Percentiles rank a stretch among this genome's conserved stretches.
Conservation (phyloP, 805 yeast species). For the Starmerella potacharoeniae region DNA sequence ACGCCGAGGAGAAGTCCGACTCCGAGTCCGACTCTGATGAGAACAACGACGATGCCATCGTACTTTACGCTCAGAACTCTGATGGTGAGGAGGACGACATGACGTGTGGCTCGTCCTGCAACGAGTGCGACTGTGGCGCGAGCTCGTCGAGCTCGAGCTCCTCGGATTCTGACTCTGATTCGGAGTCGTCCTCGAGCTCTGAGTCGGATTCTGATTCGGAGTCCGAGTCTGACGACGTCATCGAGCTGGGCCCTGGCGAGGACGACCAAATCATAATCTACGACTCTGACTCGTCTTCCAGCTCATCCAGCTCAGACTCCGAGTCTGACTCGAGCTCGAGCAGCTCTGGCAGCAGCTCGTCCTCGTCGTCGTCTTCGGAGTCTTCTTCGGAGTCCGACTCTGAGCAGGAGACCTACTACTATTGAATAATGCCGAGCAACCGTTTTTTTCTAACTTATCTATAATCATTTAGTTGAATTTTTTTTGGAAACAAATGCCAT, state of each 20-base stretch:
- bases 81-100: slow-evolving; percentile 13
- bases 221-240: slow-evolving; percentile 8
- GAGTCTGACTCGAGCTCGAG: slow-evolving; percentile 1
- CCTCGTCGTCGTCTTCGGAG: slow-evolving; percentile 6
- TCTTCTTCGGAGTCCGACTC: slow-evolving; percentile 5
- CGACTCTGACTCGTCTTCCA: slow-evolving; percentile 4
- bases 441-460: background rate
- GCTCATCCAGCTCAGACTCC: slow-evolving; percentile 2
- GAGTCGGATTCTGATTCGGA: slow-evolving; percentile 14
- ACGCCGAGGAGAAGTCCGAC: slow-evolving; percentile 15
- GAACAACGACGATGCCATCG: slow-evolving; percentile 3
- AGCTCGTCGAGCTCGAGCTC: slow-evolving; percentile 9
- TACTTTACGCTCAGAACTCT: slow-evolving; percentile 14
- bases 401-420: background rate
- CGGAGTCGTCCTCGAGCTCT: slow-evolving; percentile 13
- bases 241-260: slow-evolving; percentile 19
- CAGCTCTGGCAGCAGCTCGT: slow-evolving; percentile 5
- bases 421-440: background rate
- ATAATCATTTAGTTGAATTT: background rate
- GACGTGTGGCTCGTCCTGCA: slow-evolving; percentile 6
- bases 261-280: slow-evolving; percentile 17
- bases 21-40: slow-evolving; percentile 12
- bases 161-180: slow-evolving; percentile 18
- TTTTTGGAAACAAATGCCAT: background rate
- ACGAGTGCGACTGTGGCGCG: slow-evolving; percentile 9